phyloP scores from a whole-genome alignment of 345 rosid species.

The Bretschneidera sinensis region DNA sequence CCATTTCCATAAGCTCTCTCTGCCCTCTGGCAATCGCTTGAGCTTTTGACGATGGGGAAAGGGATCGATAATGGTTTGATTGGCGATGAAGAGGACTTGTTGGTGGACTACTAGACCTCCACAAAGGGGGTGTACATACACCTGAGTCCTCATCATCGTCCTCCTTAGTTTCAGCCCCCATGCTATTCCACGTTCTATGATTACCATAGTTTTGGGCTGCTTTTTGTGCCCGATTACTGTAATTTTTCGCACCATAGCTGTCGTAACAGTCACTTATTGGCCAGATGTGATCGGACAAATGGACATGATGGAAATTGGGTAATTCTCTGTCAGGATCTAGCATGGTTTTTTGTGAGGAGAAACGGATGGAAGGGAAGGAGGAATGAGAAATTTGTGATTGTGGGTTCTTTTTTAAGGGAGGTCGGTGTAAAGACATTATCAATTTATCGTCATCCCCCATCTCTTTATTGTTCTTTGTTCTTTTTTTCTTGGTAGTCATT shows the following conservation, averaged over 20 bases:
- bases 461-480: too few relatives aligned
- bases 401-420: background rate
- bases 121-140: constrained; percentile 57
- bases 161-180: background rate
- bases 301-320: constrained; percentile 18
- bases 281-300: constrained; percentile 19
- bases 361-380: background rate
- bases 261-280: background rate
- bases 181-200: background rate
- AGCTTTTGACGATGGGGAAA: constrained; percentile 67
- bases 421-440: background rate
- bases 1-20: constrained; percentile 92
- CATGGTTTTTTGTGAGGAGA: constrained; percentile 21
- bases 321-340: constrained; percentile 26
- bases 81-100: constrained; percentile 37
- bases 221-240: too few relatives aligned
- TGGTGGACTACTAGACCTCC: constrained; percentile 58
- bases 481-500: too few relatives aligned
- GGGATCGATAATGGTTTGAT: constrained; percentile 39
- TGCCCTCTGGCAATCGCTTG: constrained; percentile 85
- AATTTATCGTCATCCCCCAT: too few relatives aligned
- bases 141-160: constrained; percentile 52
- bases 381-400: background rate
- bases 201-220: too few relatives aligned
- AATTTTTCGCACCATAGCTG: too few relatives aligned